Base-by-base conservation (phyloP, 306 rosid genomes). In the Canavalia gladiata region DNA sequence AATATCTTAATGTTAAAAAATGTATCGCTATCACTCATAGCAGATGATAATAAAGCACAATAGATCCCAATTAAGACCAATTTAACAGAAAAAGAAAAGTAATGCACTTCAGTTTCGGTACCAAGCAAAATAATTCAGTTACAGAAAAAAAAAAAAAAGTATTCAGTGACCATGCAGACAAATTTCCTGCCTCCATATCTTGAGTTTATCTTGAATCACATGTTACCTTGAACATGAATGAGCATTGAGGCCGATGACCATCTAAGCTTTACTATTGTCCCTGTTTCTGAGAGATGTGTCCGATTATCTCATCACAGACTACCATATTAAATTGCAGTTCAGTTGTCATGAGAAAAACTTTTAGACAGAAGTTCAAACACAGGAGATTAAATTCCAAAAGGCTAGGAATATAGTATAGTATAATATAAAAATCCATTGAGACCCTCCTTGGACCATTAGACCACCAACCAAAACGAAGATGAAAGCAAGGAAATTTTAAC, bases 401-500 rank as follows among this genome's bases (percentile, higher is more conserved):
- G 74, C 29, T 59, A 37, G 79, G 37, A 51, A 41, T 72, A 8
- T 31, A 35, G 39, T 47, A 10, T 62, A 50, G 2, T 51, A 71
- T 45, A 68, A 69, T 41, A 64, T 42, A 51, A 13, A 12, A 25
- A n/a, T 43, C 41, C 71, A 46, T 33, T 7, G 58, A 52, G 69
- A 13, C 51, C 80, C 6, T 10, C 35, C 29, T 2, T n/a, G 6
- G 47, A 4, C 52, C 52, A 9, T 2, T 6, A 71, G 60, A 4
- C 8, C 10, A 34, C 25, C 5, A 25, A 7, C 34, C 42, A 37
- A 42, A 63, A 57, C 64, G 25, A 42, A 62, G 18, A 31, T 11
- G 25, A 33, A 57, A 69, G 70, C 68, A 18, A 5, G 25, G 25
- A 76, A 31, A 47, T 46, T 52, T 29, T 76, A 64, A 74, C 49